Evolutionary conservation across 805 yeast genomes (phyloP).

Genomic region (Blastobotrys terrestris): DNA sequence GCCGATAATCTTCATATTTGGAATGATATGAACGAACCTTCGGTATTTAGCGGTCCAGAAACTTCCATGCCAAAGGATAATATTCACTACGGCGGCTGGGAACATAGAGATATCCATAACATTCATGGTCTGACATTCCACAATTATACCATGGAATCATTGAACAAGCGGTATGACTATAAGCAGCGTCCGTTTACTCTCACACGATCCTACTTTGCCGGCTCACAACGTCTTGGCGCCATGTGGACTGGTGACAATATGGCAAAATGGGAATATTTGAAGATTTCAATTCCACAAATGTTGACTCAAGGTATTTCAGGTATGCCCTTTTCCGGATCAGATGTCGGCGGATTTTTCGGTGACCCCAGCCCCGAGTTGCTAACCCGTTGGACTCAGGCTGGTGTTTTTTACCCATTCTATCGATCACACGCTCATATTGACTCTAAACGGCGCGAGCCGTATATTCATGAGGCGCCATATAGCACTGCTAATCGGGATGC

Average conservation of each 20-base stretch:
- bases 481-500: slow-evolving; percentile 48
- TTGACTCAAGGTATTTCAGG: slow-evolving; percentile 74
- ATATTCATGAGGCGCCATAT: slow-evolving; percentile 29
- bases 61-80: slow-evolving; percentile 80
- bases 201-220: slow-evolving; percentile 79
- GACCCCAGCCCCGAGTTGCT: slow-evolving; percentile 70
- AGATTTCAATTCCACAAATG: slow-evolving; percentile 75
- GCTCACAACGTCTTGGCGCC: slow-evolving; percentile 84
- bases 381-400: slow-evolving; percentile 32
- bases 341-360: slow-evolving; percentile 89
- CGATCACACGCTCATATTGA: slow-evolving; percentile 30
- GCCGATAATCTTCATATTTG: slow-evolving; percentile 73
- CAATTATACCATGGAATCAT: slow-evolving; percentile 38
- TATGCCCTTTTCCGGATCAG: slow-evolving; percentile 89
- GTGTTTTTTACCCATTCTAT: slow-evolving; percentile 33
- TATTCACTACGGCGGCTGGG: slow-evolving; percentile 73
- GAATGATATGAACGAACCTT: slow-evolving; percentile 99
- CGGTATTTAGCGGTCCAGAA: slow-evolving; percentile 92
- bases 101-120: slow-evolving; percentile 89
- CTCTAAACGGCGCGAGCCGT: slow-evolving; percentile 30
- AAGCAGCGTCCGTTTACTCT: slow-evolving; percentile 78
- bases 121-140: slow-evolving; percentile 74
- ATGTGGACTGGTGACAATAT: slow-evolving; percentile 96
- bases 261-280: slow-evolving; percentile 82
- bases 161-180: slow-evolving; percentile 79